phyloP scores from a whole-genome alignment of 345 rosid genomes.

The Hibiscus mutabilis region DNA sequence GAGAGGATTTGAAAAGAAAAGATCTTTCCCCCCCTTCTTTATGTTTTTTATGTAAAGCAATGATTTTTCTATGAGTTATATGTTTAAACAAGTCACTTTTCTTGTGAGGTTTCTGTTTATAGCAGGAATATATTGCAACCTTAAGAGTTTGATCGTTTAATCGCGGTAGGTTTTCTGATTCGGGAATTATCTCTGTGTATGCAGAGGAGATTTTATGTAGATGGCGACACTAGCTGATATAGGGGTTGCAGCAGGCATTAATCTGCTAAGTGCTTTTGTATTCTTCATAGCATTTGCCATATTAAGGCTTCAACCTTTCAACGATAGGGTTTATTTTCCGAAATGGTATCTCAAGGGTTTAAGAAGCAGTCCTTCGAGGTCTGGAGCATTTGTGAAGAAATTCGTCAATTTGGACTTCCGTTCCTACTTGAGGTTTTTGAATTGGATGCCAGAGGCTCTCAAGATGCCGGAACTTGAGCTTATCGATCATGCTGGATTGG shows the following conservation, averaged over 20 bases:
- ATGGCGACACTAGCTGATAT: conserved; percentile 90
- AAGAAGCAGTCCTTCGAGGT: conserved; percentile 56
- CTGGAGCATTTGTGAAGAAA: conserved; percentile 48
- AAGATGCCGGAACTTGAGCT: conserved; percentile 94
- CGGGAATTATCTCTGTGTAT: background rate
- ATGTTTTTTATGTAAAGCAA: background rate
- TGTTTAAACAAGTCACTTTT: too few relatives aligned
- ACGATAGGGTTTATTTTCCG: conserved; percentile 89
- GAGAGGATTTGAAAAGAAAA: background rate
- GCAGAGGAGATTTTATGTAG: conserved; percentile 18
- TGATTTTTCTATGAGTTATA: conserved; percentile 1
- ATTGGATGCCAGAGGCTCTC: conserved; percentile 94
- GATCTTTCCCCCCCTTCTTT: too few relatives aligned
- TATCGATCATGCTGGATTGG: conserved; percentile 94
- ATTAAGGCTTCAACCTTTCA: conserved; percentile 81
- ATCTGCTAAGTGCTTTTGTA: conserved; percentile 62
- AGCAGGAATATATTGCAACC: too few relatives aligned
- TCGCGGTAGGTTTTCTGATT: background rate
- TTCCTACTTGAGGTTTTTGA: conserved; percentile 62
- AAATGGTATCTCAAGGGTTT: conserved; percentile 91
- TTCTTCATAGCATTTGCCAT: conserved; percentile 77
- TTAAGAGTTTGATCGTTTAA: background rate
- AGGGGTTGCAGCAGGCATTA: conserved; percentile 69
- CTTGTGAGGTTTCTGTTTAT: too few relatives aligned
- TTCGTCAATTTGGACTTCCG: conserved; percentile 69